Conservation (phyloP, 768 basidiomycete species). For the Boletus tomentosulus region DNA sequence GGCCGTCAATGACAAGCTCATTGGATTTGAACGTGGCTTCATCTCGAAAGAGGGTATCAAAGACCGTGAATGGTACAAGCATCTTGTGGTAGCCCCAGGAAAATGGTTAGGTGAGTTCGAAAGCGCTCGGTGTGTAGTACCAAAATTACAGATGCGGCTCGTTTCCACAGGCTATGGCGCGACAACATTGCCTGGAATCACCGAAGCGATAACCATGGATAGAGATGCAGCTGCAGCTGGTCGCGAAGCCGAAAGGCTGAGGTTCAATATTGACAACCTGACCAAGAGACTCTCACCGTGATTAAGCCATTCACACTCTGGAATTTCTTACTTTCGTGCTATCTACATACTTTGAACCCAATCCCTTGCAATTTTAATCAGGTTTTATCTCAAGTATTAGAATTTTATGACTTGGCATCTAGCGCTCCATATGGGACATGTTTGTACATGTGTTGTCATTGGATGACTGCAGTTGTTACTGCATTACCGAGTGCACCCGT, state of each 20-base stretch:
- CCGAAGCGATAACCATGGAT: slow-evolving; percentile 74
- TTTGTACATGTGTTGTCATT: too few species aligned
- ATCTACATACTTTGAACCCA: neutral
- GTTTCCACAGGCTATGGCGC: slow-evolving; percentile 67
- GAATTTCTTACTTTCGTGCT: neutral
- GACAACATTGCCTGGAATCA: slow-evolving; percentile 78
- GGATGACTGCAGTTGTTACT: too few species aligned
- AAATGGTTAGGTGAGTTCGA: slow-evolving; percentile 66
- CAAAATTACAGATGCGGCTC: slow-evolving; percentile 1
- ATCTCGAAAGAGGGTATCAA: slow-evolving; percentile 77
- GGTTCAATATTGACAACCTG: slow-evolving; percentile 48
- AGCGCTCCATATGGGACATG: too few species aligned
- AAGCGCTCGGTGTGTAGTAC: neutral
- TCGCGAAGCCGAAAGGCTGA: slow-evolving; percentile 60
- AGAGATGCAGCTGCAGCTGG: slow-evolving; percentile 57
- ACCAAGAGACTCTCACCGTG: slow-evolving; percentile 29
- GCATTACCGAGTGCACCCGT: too few species aligned
- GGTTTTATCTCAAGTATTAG: too few species aligned
- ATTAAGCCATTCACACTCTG: neutral
- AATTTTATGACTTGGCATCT: too few species aligned
- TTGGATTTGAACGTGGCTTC: slow-evolving; percentile 75
- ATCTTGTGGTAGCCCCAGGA: slow-evolving; percentile 88
- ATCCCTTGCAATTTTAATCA: too few species aligned
- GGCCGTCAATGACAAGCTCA: slow-evolving; percentile 63
- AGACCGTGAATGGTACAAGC: slow-evolving; percentile 83